Conservation (phyloP, 768 basidiomycete genomes). For the Hygrophorus russula region DNA sequence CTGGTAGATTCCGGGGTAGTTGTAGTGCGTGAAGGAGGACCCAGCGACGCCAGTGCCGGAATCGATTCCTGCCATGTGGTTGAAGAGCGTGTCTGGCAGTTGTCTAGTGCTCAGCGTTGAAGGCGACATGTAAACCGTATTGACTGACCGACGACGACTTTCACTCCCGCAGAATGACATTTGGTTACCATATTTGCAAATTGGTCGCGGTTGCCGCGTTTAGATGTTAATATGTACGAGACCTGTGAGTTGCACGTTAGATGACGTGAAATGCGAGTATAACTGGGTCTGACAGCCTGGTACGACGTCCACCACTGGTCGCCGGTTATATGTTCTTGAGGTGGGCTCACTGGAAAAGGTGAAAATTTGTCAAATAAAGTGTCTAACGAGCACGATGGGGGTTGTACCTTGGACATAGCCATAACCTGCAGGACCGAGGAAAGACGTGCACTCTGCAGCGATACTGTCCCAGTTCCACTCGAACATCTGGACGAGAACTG, state of each 20-base stretch:
- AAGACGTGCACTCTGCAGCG: slow-evolving; percentile 51
- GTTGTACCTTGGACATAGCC: slow-evolving; percentile 62
- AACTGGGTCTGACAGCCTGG: slow-evolving; percentile 26
- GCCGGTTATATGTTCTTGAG: slow-evolving; percentile 43
- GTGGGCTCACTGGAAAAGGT: slow-evolving; percentile 29
- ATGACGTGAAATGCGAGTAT: no score
- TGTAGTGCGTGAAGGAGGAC: slow-evolving; percentile 41
- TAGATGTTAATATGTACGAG: slow-evolving; percentile 53
- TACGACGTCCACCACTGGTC: slow-evolving; percentile 70
- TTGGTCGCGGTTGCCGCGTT: slow-evolving; percentile 48
- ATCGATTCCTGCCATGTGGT: slow-evolving; percentile 50
- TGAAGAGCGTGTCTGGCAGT: slow-evolving; percentile 41
- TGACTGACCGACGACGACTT: slow-evolving; percentile 38
- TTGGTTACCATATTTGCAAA: slow-evolving; percentile 36
- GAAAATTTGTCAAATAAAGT: no score
- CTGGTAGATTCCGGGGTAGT: slow-evolving; percentile 39
- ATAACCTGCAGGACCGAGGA: slow-evolving; percentile 60
- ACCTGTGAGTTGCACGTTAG: no score
- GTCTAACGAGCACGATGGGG: neutral
- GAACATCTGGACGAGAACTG: slow-evolving; percentile 62
- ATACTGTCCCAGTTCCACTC: slow-evolving; percentile 55
- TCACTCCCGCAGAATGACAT: slow-evolving; percentile 46
- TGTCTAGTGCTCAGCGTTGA: neutral
- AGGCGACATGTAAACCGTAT: neutral
- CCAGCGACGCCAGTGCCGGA: slow-evolving; percentile 41